A percentile compares a stretch with the other conserved stretches of the same genome.
Evolutionary conservation across 192 early-diverging fungal species (phyloP).

Genomic region (Geosiphon pyriformis): DNA sequence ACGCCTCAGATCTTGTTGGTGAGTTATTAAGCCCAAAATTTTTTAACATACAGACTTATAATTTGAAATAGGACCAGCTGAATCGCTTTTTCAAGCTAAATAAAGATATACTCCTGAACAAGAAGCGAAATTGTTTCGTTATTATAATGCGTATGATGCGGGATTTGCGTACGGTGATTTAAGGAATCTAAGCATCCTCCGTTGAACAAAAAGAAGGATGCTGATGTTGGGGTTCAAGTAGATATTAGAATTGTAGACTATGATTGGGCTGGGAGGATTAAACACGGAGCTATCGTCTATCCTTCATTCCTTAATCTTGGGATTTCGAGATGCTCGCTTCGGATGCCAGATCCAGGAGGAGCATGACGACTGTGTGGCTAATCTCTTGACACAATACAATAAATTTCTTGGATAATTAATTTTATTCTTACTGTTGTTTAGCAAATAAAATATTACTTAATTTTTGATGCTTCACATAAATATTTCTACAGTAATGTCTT

Average conservation of each 20-base stretch:
- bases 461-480: too few relatives aligned
- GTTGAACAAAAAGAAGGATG: not conserved
- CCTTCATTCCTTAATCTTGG: not conserved
- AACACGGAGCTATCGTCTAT: too few relatives aligned
- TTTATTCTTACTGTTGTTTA: too few relatives aligned
- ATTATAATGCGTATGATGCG: slow-evolving; percentile 92
- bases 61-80: slow-evolving; percentile 73
- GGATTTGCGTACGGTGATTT: slow-evolving; percentile 59
- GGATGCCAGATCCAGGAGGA: not conserved
- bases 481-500: too few relatives aligned
- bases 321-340: not conserved
- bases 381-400: not conserved
- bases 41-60: not conserved
- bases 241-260: not conserved
- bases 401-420: too few relatives aligned
- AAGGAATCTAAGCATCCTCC: not conserved
- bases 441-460: too few relatives aligned
- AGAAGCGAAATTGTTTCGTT: slow-evolving; percentile 77
- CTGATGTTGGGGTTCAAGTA: not conserved
- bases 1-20: slow-evolving; percentile 94
- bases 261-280: not conserved
- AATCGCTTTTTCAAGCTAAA: slow-evolving; percentile 83
- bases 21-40: slow-evolving; percentile 5
- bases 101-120: slow-evolving; percentile 75
- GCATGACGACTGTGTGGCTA: not conserved